Percentiles rank a stretch among this genome's conserved stretches.
Conservation (phyloP, 345 rosid species). For the Moringa oleifera region DNA sequence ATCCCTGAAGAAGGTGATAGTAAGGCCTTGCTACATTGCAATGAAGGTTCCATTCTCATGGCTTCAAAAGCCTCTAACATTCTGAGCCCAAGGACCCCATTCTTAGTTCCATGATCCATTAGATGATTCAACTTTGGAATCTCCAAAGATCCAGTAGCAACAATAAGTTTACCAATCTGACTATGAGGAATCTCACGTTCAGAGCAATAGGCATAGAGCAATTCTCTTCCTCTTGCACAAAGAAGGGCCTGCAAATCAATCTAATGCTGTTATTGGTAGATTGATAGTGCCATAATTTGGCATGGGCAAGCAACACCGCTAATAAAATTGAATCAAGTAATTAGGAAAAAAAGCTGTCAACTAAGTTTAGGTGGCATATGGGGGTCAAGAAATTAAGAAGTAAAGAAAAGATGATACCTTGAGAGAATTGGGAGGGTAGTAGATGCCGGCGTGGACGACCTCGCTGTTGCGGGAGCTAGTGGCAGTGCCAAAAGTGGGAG, state of each 20-base stretch:
- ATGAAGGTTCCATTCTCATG: constrained; percentile 67
- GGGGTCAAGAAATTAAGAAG: too few species aligned
- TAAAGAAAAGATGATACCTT: constrained; percentile 34
- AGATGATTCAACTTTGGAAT: constrained; percentile 52
- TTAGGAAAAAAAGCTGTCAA: background rate
- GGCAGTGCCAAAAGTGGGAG: constrained; percentile 74
- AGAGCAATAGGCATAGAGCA: constrained; percentile 65
- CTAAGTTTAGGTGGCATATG: background rate
- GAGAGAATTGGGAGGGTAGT: constrained; percentile 69
- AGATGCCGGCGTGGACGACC: constrained; percentile 94
- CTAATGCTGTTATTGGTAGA: background rate
- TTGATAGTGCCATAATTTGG: background rate
- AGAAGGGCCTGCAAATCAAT: constrained; percentile 40
- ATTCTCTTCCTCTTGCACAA: constrained; percentile 70
- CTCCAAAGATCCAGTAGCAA: constrained; percentile 58
- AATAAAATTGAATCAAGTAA: background rate
- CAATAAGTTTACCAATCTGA: constrained; percentile 80
- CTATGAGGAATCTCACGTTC: constrained; percentile 46
- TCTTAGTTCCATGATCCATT: constrained; percentile 49
- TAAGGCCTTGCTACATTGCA: constrained; percentile 77
- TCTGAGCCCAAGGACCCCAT: constrained; percentile 57
- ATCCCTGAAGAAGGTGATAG: constrained; percentile 76
- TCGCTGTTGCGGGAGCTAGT: constrained; percentile 87
- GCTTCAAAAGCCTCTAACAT: constrained; percentile 77
- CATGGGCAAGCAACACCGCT: background rate